Evolutionary conservation across 2,329 filamentous ascomycete genomes (phyloP).

Genomic region (Penicillium sp.): DNA sequence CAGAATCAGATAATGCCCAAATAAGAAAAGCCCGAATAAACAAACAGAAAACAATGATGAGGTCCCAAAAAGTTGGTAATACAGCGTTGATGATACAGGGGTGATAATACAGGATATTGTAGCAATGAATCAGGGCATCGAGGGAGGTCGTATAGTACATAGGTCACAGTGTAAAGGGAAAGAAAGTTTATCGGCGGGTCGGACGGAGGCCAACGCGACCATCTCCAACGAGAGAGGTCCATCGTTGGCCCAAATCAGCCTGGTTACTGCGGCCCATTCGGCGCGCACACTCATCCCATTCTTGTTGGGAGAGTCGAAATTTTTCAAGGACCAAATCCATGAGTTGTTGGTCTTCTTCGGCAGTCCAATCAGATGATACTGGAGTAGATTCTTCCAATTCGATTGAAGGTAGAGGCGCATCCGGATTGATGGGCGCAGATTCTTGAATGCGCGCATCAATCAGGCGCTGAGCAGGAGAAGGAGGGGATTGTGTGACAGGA

Average conservation of each 20-base stretch:
- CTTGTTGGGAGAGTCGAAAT: conserved; percentile 42
- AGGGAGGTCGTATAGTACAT: conserved; percentile 12
- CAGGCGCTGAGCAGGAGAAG: conserved; percentile 22
- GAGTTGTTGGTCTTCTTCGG: conserved; percentile 44
- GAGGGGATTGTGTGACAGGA: conserved; percentile 34
- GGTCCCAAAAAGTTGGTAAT: not conserved
- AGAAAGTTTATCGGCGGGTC: conserved; percentile 20
- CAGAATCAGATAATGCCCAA: not conserved
- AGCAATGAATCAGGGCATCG: conserved; percentile 2
- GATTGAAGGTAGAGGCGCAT: conserved; percentile 39
- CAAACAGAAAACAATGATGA: not conserved
- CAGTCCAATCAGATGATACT: conserved; percentile 33
- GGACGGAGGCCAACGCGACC: conserved; percentile 45
- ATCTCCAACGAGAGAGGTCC: conserved; percentile 44
- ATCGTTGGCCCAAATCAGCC: conserved; percentile 43
- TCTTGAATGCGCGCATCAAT: conserved; percentile 7
- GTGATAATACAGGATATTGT: conserved; percentile 23
- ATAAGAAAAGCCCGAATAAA: not conserved
- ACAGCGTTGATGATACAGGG: not conserved
- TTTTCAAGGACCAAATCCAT: conserved; percentile 48
- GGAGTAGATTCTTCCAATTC: conserved; percentile 25
- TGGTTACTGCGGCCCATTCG: conserved; percentile 41
- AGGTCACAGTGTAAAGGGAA: not conserved
- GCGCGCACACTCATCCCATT: conserved; percentile 49
- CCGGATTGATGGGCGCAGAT: conserved; percentile 27